Evolutionary conservation across 495 filamentous ascomycete genomes (phyloP).

Genomic region (Aspergillus leporis): DNA sequence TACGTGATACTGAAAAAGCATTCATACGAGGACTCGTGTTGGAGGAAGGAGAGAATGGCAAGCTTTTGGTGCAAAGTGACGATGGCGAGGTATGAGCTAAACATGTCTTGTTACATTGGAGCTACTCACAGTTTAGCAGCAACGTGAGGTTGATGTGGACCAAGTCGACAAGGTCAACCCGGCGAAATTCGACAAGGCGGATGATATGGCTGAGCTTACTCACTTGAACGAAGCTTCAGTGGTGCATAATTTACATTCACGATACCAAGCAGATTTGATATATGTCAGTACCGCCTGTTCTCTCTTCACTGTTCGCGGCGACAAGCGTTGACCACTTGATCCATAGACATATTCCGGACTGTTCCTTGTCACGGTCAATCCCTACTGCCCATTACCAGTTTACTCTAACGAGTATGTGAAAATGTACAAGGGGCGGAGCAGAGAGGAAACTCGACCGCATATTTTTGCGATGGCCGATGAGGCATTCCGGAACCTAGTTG

Average conservation of each 20-base stretch:
- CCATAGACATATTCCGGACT: conserved; percentile 88
- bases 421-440: conserved; percentile 86
- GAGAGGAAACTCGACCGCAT: conserved; percentile 95
- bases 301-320: not conserved
- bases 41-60: conserved; percentile 68
- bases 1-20: conserved; percentile 79
- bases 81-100: conserved; percentile 74
- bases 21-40: conserved; percentile 92
- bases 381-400: conserved; percentile 91
- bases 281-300: conserved; percentile 57
- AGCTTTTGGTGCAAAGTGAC: conserved; percentile 84
- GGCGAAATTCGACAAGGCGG: conserved; percentile 97
- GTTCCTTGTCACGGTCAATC: conserved; percentile 96
- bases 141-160: conserved; percentile 81
- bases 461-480: conserved; percentile 99
- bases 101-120: not conserved
- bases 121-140: conserved; percentile 48
- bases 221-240: conserved; percentile 98
- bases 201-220: conserved; percentile 98
- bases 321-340: conserved; percentile 10
- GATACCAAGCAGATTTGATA: conserved; percentile 94
- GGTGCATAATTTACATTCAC: conserved; percentile 90
- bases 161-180: conserved; percentile 98
- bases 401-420: conserved; percentile 97
- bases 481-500: conserved; percentile 92